Percentiles rank a stretch among this genome's conserved stretches.
Conservation (phyloP, 2,329 filamentous ascomycete genomes). For the Cordyceps javanica region DNA sequence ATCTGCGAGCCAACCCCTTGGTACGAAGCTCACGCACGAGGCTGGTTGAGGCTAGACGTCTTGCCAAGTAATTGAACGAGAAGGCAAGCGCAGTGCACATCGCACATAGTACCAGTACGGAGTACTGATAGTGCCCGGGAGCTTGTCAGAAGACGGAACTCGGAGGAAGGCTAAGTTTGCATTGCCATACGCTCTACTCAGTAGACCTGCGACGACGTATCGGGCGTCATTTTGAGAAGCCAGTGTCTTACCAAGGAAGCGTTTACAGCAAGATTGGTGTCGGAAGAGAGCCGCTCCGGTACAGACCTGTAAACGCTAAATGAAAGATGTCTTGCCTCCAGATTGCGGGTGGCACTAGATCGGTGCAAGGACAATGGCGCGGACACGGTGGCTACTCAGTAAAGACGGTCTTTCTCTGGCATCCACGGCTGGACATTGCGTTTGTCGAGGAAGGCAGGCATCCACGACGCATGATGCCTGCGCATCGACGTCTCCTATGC, state of each 20-base stretch:
- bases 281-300: slow-evolving; percentile 3
- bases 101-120: no score
- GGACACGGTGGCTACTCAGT: background rate
- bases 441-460: background rate
- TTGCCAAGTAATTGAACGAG: no score
- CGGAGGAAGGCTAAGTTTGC: background rate
- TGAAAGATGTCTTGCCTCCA: background rate
- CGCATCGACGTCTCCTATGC: background rate
- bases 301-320: background rate
- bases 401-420: background rate
- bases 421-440: background rate
- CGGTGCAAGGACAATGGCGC: background rate
- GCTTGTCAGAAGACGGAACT: no score
- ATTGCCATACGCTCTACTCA: background rate
- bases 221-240: background rate
- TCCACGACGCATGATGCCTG: no score
- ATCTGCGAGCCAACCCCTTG: background rate
- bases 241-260: background rate
- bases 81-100: no score
- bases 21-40: no score
- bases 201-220: background rate
- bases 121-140: background rate
- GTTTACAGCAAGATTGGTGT: background rate
- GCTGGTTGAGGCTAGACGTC: no score
- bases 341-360: background rate